Evolutionary conservation across 1,284 basidiomycete genomes (phyloP), one percentile per base, ranked within the genome.

Genomic region (Leccinum pallidistipes): DNA sequence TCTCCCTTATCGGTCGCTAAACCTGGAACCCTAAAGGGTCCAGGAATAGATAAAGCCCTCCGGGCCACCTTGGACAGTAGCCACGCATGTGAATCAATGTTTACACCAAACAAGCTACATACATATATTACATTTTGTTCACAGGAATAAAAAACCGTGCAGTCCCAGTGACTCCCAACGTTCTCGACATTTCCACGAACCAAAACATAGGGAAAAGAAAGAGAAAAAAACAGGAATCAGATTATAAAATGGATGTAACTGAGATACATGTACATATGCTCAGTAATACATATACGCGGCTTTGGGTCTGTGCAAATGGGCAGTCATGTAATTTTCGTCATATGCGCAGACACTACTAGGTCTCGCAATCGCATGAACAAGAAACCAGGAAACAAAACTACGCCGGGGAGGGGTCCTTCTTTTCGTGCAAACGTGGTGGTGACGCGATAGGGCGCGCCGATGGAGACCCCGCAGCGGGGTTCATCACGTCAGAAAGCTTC

Each of bases 401-500:
- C 8, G 62, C 56, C 21, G 70, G 70, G 1, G 74, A 72, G 5
- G 66, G 11, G 16, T 75, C 73, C 60, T 73, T 74, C 59, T 75
- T 73, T 32, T 73, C 72, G 34, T 75, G 72, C 34, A 71, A 57
- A 32, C 72, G 74, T 62, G 72, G 69, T n/a, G 80, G 78, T 57
- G 77, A 75, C 56, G 77, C 68, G 36, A 75, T 69, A 21, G 72
- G 71, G 64, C 78, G 79, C 34, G 70, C 62, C 29, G 68, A 76
- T 29, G 78, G 76, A 16, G 78, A 75, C 7, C 81, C 83, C 11
- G 80, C 81, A 24, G 79, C 77, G 8, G 80, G 76, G 63, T 81
- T 79, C 70, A 84, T 82, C 58, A 83, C 79, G 55, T 84, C 84
- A 61, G 79, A 76, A 70, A 83, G 71, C 76, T 85, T 82, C 59